Base-by-base conservation (phyloP, 768 basidiomycete species). In the Tricholoma hemisulphureum region DNA sequence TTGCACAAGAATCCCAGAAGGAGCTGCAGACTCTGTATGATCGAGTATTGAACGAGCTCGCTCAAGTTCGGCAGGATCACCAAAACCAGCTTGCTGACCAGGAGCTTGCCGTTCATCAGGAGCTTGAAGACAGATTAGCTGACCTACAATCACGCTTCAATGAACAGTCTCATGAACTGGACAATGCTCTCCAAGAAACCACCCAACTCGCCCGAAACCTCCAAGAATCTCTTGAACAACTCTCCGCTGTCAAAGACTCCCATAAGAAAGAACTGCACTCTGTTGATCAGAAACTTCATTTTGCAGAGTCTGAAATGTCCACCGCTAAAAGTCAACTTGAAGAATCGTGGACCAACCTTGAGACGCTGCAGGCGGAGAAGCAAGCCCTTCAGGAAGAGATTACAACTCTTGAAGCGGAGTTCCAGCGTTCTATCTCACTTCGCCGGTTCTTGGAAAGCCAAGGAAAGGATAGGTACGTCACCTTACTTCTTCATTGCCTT, bases 381-480 rank as follows among this genome's bases (percentile, higher is more conserved):
- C 70, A 67, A 1, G 52, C 67, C 9, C 69, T 87, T 14, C 84
- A 89, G 58, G 75, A 78, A 49, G 76, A 85, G 61, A 77, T 79
- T 46, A 89, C 87, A 0, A 71, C 73, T 13, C 71, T 89, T 24
- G 82, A 83, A 58, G 86, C 88, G 2, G 87, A 91, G 64, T 69
- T 83, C 11, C 87, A 91, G 68, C 82, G 85, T 34, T 78, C 77
- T 8, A 73, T 81, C 46, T 89, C 89, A 6, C 70, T 88, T 56
- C 76, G 75, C 35, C 81, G 85, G 57, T 84, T 81, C 69, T 66
- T 88, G 52, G 87, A 92, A 69, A 79, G 77, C 63, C 84, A 88
- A 65, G 67, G 81, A 37, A 81, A 81, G 65, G 86, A 89, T 55
- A 80, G 80, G 90, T 86, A 59, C 28, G 80, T 63, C 10, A 28